Conservation (phyloP, 1,284 basidiomycete species). For the Cryptococcus amylolentus region DNA sequence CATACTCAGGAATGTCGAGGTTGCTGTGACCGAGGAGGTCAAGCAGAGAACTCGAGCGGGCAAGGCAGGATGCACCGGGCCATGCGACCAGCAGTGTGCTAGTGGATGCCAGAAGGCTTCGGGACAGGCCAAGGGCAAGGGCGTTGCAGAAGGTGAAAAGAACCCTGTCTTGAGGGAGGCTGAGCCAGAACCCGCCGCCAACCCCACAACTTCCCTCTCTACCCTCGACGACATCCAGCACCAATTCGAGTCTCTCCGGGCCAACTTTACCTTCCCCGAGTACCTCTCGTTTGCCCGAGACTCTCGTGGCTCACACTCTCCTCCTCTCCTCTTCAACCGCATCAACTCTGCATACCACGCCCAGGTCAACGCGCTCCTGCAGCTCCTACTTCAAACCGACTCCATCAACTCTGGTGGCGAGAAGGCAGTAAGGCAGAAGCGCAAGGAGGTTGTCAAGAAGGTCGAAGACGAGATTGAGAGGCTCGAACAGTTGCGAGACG, state of each 20-base stretch:
- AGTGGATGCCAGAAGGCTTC: conserved; percentile 3
- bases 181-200: conserved; percentile 3
- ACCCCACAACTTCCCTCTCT: conserved; percentile 24
- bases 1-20: conserved; percentile 25
- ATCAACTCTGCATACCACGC: conserved; percentile 59
- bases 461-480: conserved; percentile 63
- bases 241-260: conserved; percentile 25
- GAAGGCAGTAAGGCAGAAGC: conserved; percentile 56
- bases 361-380: conserved; percentile 61
- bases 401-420: conserved; percentile 64
- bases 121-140: conserved; percentile 30
- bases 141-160: conserved; percentile 33
- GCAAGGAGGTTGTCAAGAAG: conserved; percentile 59
- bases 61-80: conserved; percentile 2
- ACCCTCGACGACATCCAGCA: conserved; percentile 29
- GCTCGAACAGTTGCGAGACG: conserved; percentile 53
- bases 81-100: background rate
- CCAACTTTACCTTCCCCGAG: conserved; percentile 38
- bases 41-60: conserved; percentile 1
- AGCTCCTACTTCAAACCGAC: conserved; percentile 63
- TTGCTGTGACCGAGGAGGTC: conserved; percentile 11
- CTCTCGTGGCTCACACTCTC: conserved; percentile 4
- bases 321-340: conserved; percentile 50
- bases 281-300: conserved; percentile 35
- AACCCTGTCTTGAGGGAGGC: conserved; percentile 2